Conservation (phyloP, 148 eudicot species). For the Spergularia bocconei region DNA sequence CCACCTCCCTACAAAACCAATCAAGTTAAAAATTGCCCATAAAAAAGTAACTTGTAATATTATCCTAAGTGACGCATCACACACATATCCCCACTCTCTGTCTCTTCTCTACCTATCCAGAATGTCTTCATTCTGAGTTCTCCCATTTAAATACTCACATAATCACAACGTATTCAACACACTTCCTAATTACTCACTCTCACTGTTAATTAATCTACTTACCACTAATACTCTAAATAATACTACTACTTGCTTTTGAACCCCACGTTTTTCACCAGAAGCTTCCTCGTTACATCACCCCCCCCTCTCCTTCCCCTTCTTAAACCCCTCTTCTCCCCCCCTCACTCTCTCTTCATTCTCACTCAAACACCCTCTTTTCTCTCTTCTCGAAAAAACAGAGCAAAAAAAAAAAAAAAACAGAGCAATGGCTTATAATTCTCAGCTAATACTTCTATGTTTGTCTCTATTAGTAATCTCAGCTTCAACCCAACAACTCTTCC, state of each 20-base stretch:
- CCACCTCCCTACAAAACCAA: neutral
- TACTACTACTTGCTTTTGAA: neutral
- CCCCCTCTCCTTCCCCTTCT: constrained; percentile 3
- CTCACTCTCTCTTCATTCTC: neutral
- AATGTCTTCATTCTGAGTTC: constrained; percentile 8
- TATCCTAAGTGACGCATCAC: neutral
- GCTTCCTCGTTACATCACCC: constrained; percentile 18
- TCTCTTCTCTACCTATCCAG: constrained; percentile 18
- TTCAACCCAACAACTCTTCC: constrained; percentile 33
- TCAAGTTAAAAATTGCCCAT: neutral
- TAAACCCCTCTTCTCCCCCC: constrained; percentile 19
- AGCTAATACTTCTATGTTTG: constrained; percentile 15
- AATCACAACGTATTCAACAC: neutral
- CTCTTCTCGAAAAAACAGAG: neutral
- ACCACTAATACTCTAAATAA: no score
- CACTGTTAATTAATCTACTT: neutral
- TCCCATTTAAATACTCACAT: neutral
- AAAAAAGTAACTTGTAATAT: neutral
- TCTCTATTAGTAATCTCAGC: constrained; percentile 18
- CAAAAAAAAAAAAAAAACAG: constrained; percentile 12
- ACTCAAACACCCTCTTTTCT: neutral
- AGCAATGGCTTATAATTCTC: constrained; percentile 21
- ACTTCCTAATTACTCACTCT: neutral
- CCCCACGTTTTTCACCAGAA: constrained; percentile 16
- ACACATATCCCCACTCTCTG: constrained; percentile 13